Base-by-base conservation (phyloP, 257 asterid genomes). In the Prunella vulgaris region DNA sequence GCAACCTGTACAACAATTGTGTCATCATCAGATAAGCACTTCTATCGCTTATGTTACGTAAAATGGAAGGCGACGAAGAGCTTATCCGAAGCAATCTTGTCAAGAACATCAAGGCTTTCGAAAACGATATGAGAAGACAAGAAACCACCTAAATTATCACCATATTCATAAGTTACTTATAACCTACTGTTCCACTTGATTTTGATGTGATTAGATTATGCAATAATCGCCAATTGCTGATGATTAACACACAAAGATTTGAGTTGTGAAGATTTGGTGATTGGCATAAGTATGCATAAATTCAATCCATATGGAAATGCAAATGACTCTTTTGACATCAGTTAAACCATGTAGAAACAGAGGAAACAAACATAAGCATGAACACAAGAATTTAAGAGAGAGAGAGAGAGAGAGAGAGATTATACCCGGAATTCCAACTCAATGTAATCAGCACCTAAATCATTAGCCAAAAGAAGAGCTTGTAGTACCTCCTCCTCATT, bases 391-490 rank as follows among this genome's bases (percentile, higher is more conserved):
- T 46, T 15, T 15, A 46, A 8, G 5, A 14, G 20, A 46, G 53
- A 46, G 18, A 44, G 6, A 44, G 15, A 38, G 5, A n/a, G 14
- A 9, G 37, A 57, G 5, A 1, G 27, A 35, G n/a, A 46, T 5
- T 13, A 1, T 69, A 86, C 93, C 90, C 84, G 74, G 76, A 79
- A 66, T 48, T 87, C 88, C 76, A 83, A 72, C 22, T 87, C 93
- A 21, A 87, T 69, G 72, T 83, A 87, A 74, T 87, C 90, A 17
- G 84, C 89, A 32, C 88, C 90, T 58, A 87, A 75, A 66, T 87
- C 81, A 68, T 68, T 71, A 68, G 93, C 93, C 74, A 81, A 61
- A 74, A 71, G 69, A 73, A 87, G 84, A 42, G 72, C 53, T 48
- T 79, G 68, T n/a, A 83, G 62, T 46, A 46, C 71, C 58, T 68